Evolutionary conservation across 1,139 yeast genomes (phyloP), one percentile per base, ranked within the genome.

Genomic region (Lodderomyces pseudojiufengensis): DNA sequence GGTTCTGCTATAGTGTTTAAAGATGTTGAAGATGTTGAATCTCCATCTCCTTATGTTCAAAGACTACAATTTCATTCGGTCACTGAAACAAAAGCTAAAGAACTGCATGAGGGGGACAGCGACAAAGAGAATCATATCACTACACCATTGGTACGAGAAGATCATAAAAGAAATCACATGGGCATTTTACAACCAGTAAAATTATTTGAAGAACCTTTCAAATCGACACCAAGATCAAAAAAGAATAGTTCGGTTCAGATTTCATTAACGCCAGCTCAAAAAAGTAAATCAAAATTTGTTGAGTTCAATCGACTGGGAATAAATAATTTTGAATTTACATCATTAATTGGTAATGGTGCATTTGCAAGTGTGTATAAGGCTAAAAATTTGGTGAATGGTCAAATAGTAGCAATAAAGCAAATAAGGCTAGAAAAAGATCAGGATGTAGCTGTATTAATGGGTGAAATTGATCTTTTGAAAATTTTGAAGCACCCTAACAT

Each of bases 351-450:
- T 11, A 78, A 84, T 49, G 98, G 98, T 23, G 87, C 96, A 13
- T 92, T 88, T 64, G 98, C 98, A 40, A 83, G 81, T 44, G 98
- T 92, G 20, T 92, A 84, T 65, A 80, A 80, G 54, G 95, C 95
- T 14, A 63, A 76, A 24, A 85, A 87, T 49, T 63, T 73, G 40
- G 65, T 63, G 35, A 83, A 86, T 0, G 78, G 79, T 4, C 83
- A 79, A 38, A 73, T 80, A 3, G 87, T 84, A 9, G 98, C 98
- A 0, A 80, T 92, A 36, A 92, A 94, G 57, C 92, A 84, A 51
- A 80, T 92, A 20, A 65, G 76, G 18, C 66, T 86, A 31, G 82
- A 68, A 25, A 55, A 55, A 38, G 67, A 62, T 42, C 70, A 67
- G 44, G 65, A 68, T 44, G 65, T 66, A 44, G 54, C 69, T 59